Percentiles rank a stretch among this genome's conserved stretches.
Evolutionary conservation across 345 rosid species (phyloP).

Genomic region (Gossypium stocksii): DNA sequence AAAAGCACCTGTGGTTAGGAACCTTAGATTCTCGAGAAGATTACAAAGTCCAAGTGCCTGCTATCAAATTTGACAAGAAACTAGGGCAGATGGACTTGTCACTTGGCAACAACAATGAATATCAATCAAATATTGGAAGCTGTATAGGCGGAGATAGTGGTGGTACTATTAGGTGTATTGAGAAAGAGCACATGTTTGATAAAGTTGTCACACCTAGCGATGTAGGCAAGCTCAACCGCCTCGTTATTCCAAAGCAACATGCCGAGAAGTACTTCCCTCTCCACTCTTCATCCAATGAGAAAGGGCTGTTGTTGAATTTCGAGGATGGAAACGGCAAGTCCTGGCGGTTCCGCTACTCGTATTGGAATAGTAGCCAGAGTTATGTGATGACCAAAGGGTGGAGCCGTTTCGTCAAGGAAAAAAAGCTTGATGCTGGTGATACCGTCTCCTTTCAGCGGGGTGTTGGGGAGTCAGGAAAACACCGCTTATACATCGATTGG

Average conservation of each 20-base stretch:
- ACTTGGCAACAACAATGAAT: slow-evolving; percentile 29
- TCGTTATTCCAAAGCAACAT: slow-evolving; percentile 83
- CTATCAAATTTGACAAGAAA: slow-evolving; percentile 32
- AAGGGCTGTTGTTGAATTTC: slow-evolving; percentile 80
- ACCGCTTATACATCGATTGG: slow-evolving; percentile 77
- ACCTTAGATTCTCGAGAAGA: slow-evolving; percentile 24
- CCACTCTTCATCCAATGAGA: slow-evolving; percentile 49
- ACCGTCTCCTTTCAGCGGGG: slow-evolving; percentile 82
- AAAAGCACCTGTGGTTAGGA: slow-evolving; percentile 25
- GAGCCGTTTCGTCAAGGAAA: slow-evolving; percentile 96
- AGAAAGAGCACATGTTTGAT: slow-evolving; percentile 75
- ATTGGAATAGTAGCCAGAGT: slow-evolving; percentile 97
- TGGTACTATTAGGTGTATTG: slow-evolving; percentile 22
- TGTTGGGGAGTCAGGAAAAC: slow-evolving; percentile 50
- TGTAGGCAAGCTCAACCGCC: slow-evolving; percentile 72
- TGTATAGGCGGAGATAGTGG: slow-evolving; percentile 17
- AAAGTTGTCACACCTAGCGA: slow-evolving; percentile 86
- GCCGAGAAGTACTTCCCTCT: slow-evolving; percentile 76
- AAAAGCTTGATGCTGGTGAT: slow-evolving; percentile 90
- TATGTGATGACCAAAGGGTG: slow-evolving; percentile 96
- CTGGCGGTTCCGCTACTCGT: slow-evolving; percentile 90
- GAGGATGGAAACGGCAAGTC: slow-evolving; percentile 72
- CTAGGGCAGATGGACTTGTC: slow-evolving; percentile 41
- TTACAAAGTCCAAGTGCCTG: slow-evolving; percentile 16
- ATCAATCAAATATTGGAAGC: slow-evolving; percentile 22